These are phyloP conservation scores for Penicillium steckii DNA, from an alignment of 495 filamentous ascomycete species.

Conservation along the genomic window DNA sequence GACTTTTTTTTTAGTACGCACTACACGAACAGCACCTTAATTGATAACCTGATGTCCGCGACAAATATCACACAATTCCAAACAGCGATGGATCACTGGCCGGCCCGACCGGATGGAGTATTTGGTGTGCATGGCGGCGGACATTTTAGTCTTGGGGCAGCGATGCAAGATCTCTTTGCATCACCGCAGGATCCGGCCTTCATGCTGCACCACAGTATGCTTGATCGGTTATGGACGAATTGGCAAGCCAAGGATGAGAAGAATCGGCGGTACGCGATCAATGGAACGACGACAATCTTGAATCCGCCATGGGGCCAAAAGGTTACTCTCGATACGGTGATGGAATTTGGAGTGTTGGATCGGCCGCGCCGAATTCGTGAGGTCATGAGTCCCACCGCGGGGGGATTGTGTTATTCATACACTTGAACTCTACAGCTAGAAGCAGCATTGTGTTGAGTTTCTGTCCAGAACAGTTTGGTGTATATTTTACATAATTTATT, in stretches of 20 bases:
- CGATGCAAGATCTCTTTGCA: conserved; percentile 30
- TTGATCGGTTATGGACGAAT: conserved; percentile 57
- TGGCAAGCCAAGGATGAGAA: conserved; percentile 44
- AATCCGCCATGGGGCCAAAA: conserved; percentile 21
- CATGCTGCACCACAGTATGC: conserved; percentile 55
- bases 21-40: conserved; percentile 22
- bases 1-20: neutral
- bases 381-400: conserved; percentile 22
- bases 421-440: too few relatives aligned
- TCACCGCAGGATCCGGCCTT: conserved; percentile 52
- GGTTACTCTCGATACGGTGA: conserved; percentile 25
- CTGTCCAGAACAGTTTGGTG: neutral
- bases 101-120: conserved; percentile 5
- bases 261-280: conserved; percentile 20
- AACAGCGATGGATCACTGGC: conserved; percentile 25
- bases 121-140: conserved; percentile 28
- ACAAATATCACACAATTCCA: conserved; percentile 22
- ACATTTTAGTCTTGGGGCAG: conserved; percentile 26
- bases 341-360: conserved; percentile 31
- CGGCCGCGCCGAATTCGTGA: conserved; percentile 19
- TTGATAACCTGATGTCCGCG: conserved; percentile 12
- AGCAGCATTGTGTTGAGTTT: neutral
- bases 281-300: conserved; percentile 24
- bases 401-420: conserved; percentile 24
- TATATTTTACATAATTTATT: too few relatives aligned